phyloP scores from a whole-genome alignment of 1,284 basidiomycete species.

The Coniferiporia sulphurascens region DNA sequence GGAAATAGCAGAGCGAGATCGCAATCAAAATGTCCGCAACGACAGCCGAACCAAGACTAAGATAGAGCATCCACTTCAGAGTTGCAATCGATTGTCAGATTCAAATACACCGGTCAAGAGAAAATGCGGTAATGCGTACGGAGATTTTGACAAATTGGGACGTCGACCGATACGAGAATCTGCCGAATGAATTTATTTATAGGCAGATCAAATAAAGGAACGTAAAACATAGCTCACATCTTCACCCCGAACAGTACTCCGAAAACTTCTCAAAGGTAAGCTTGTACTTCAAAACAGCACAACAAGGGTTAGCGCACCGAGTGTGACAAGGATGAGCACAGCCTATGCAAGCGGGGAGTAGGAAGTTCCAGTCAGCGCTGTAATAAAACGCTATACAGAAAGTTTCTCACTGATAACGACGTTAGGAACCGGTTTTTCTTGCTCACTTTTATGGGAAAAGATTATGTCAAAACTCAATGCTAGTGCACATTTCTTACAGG shows the following conservation, averaged over 20 bases:
- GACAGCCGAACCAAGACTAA: constrained; percentile 6
- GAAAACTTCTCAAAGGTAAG: background rate
- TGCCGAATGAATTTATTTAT: background rate
- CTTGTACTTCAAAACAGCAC: background rate
- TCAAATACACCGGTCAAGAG: background rate
- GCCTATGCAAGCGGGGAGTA: background rate
- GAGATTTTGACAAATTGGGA: constrained; percentile 1
- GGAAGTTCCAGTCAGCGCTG: background rate
- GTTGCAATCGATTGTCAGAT: background rate
- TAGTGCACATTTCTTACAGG: background rate
- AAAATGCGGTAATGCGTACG: background rate
- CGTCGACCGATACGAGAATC: constrained; percentile 8
- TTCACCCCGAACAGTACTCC: constrained; percentile 4
- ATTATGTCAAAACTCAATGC: background rate
- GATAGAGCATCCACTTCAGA: constrained; percentile 11
- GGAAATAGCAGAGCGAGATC: constrained; percentile 10
- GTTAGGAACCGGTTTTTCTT: constrained; percentile 7
- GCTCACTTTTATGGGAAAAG: constrained; percentile 4
- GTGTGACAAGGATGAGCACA: constrained; percentile 1
- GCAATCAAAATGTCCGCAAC: constrained; percentile 14
- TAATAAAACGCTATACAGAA: background rate
- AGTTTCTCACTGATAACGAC: background rate
- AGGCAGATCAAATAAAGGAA: background rate
- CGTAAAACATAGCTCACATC: background rate
- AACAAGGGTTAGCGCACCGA: background rate